Evolutionary conservation across 345 rosid genomes (phyloP).

Genomic region (Euphorbia peplus): DNA sequence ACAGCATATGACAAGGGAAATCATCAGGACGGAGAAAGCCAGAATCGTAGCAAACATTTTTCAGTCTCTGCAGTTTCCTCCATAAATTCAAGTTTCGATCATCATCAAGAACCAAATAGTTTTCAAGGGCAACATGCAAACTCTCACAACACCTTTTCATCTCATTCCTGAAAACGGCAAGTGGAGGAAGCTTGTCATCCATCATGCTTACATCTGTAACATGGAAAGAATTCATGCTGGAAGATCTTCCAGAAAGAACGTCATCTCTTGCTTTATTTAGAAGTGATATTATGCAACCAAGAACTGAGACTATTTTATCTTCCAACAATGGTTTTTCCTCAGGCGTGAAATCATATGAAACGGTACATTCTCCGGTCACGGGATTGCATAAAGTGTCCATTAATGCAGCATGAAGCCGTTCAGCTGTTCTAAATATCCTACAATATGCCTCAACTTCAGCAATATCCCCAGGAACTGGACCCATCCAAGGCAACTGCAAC

Average conservation of each 20-base stretch:
- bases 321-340: constrained; percentile 85
- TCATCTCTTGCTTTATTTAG: constrained; percentile 85
- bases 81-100: constrained; percentile 61
- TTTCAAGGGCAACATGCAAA: constrained; percentile 87
- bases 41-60: constrained; percentile 83
- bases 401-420: constrained; percentile 72
- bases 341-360: constrained; percentile 65
- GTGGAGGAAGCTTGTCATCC: constrained; percentile 83
- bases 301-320: constrained; percentile 87
- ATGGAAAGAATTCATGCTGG: constrained; percentile 45
- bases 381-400: constrained; percentile 97
- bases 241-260: constrained; percentile 84
- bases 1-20: constrained; percentile 62
- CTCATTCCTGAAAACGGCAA: constrained; percentile 81
- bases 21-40: constrained; percentile 74
- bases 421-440: constrained; percentile 85
- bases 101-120: constrained; percentile 71
- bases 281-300: constrained; percentile 86
- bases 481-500: constrained; percentile 78
- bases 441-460: constrained; percentile 98
- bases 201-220: constrained; percentile 44
- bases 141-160: constrained; percentile 97
- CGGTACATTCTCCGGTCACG: constrained; percentile 80
- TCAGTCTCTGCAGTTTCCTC: constrained; percentile 91
- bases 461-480: constrained; percentile 94